Conservation (phyloP, 2,329 filamentous ascomycete genomes). For the Acrocalymma vagum region DNA sequence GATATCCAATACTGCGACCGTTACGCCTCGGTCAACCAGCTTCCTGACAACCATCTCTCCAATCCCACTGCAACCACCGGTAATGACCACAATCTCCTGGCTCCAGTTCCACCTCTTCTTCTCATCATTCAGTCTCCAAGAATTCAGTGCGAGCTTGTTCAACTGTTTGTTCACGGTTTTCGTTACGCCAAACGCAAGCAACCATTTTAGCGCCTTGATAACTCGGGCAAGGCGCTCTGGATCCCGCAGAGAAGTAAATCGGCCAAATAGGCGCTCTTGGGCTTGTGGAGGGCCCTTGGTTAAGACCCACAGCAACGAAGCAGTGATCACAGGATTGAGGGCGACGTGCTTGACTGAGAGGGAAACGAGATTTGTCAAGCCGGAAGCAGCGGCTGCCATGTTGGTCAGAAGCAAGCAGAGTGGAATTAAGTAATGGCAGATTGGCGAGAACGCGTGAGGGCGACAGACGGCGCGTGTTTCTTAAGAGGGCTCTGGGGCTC, state of each 20-base stretch:
- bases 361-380: slow-evolving; percentile 25
- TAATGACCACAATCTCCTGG: slow-evolving; percentile 45
- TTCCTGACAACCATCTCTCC: slow-evolving; percentile 40
- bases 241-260: slow-evolving; percentile 30
- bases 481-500: no score
- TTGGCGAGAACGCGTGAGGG: no score
- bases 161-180: slow-evolving; percentile 34
- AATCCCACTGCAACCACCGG: slow-evolving; percentile 47
- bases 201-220: slow-evolving; percentile 36
- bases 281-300: slow-evolving; percentile 38
- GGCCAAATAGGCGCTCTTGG: slow-evolving; percentile 27
- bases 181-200: slow-evolving; percentile 42
- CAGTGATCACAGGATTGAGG: slow-evolving; percentile 41
- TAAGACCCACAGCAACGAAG: slow-evolving; percentile 37
- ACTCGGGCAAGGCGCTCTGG: slow-evolving; percentile 26
- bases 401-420: no score
- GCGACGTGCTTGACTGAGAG: slow-evolving; percentile 29
- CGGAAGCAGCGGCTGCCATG: no score
- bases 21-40: slow-evolving; percentile 33
- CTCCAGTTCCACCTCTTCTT: slow-evolving; percentile 44
- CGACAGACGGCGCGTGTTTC: no score
- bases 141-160: slow-evolving; percentile 46
- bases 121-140: slow-evolving; percentile 47
- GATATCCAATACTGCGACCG: slow-evolving; percentile 45
- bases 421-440: no score